Base-by-base conservation (phyloP, 2,329 filamentous ascomycete genomes). In the Juglanconis juglandina region DNA sequence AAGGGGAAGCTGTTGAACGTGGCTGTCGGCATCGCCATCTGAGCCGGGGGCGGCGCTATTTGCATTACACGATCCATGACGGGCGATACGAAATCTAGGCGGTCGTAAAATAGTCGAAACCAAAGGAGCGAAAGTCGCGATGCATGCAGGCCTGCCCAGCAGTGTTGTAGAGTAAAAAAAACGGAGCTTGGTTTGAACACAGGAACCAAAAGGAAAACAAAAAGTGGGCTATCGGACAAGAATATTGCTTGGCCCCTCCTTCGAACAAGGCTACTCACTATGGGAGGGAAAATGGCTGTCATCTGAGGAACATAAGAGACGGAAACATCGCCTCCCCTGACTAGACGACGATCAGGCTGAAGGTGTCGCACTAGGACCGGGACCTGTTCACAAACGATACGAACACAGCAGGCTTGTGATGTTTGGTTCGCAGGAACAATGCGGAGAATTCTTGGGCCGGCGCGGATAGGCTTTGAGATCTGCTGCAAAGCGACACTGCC, bases 261-360 rank as follows among this genome's bases (percentile, higher is more conserved):
- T 10, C 39, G 11, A 44, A 46, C 34, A 49, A 33, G 24, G 49
- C 53, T 34, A 52, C 32, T 49, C 37, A 46, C 50, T 34, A 17
- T 6, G 30, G 52, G 56, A 39, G 6, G 8, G 2, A 37, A 11
- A 42, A 46, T 32, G 39, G 35, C 34, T 56, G 53, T 48, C 41
- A 53, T 30, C 42, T 56, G 58, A 42, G 42, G 47, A 41, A 58
- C 24, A 54, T 41, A 33, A 33, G 5, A 55, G 37, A 49, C 4
- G 35, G 14, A 34, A 14, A 33, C 53, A 35, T 56, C 30, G 53
- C 44, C 47, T 37, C 50, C 42, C 44, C 50, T 49, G 53, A 33
- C 41, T 30, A 55, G 53, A 53, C 41, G 58, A 51, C 49, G 58
- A 60, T 60, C 58, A 60, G 17, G 50, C 53, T 41, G 58, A 41